These are phyloP conservation scores for Albizia julibrissin DNA, from an alignment of 306 rosid genomes.

Conservation along the genomic window DNA sequence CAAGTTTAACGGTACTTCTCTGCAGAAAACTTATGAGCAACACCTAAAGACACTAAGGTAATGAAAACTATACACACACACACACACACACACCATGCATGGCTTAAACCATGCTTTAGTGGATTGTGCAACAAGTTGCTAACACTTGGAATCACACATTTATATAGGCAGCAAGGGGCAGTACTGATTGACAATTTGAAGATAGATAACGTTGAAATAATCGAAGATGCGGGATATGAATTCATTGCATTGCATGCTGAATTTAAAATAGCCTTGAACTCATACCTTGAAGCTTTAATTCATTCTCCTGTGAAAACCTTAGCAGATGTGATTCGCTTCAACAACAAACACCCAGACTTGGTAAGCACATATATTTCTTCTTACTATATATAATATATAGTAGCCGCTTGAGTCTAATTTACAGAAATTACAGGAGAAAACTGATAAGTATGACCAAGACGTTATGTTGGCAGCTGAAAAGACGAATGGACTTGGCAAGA, in stretches of 20 bases:
- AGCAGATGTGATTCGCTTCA: background rate
- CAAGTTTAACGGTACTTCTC: conserved; percentile 23
- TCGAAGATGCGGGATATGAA: conserved; percentile 29
- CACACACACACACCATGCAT: background rate
- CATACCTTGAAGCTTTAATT: conserved; percentile 44
- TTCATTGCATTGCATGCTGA: conserved; percentile 21
- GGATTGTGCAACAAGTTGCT: background rate
- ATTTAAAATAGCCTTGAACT: conserved; percentile 54
- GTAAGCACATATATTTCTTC: background rate
- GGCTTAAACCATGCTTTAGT: background rate
- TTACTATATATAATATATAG: too few relatives aligned
- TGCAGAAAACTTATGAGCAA: conserved; percentile 34
- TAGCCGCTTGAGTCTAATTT: background rate
- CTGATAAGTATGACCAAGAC: conserved; percentile 39
- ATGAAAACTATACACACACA: background rate
- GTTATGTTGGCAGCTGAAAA: conserved; percentile 34
- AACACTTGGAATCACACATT: background rate
- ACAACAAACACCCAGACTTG: background rate
- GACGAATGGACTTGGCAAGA: conserved; percentile 37
- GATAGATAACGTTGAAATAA: conserved; percentile 29
- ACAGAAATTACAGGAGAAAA: conserved; percentile 42
- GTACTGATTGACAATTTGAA: conserved; percentile 47
- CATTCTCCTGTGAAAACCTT: conserved; percentile 35
- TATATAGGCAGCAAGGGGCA: conserved; percentile 52
- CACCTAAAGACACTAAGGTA: conserved; percentile 63